Evolutionary conservation across 192 early-diverging fungal species (phyloP), one percentile per base, ranked within the genome.

Genomic region (Coemansia sp.): DNA sequence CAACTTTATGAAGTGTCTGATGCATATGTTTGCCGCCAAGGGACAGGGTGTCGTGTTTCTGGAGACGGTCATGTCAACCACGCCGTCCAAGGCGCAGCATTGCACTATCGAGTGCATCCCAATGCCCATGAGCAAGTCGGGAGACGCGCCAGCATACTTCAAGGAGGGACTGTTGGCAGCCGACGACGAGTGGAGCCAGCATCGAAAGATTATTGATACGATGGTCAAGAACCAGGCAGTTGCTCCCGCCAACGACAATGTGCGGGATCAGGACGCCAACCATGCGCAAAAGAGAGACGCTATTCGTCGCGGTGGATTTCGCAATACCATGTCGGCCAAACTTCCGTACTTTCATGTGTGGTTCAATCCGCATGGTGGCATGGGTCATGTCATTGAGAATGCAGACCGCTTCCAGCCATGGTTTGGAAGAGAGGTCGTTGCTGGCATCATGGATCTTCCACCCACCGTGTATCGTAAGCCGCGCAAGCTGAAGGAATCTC

Each of bases 301-400:
- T 0, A 75, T 80, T 10, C 79, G 83, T 15, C 80, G 86, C 24
- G 87, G 88, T 57, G 93, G 92, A 29, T 93, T 95, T 74, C 87
- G 92, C 61, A 73, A 87, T 41, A 80, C 86, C 9, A 86, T 95
- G 85, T 88, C 90, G 8, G 86, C 89, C 11, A 89, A 97, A 42
- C 51, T 98, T 80, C 95, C 97, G 2, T 99, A 95, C 75, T 97
- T 99, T 74, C 97, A 99, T 65, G 94, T 98, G 2, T 99, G 97
- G 97, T 94, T 95, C 71, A 90, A 93, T 57, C 90, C 93, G 9
- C 88, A 94, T 70, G 88, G 90, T 38, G 95, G 97, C 2, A 88
- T 90, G 67, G 97, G 96, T 7, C 97, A 99, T 79, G 93, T 99
- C 20, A 99, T 99, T 86, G 97, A 99, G 70, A 89, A 95, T 51